Evolutionary conservation across 768 basidiomycete genomes (phyloP).

Genomic region (Tulasnella calospora): DNA sequence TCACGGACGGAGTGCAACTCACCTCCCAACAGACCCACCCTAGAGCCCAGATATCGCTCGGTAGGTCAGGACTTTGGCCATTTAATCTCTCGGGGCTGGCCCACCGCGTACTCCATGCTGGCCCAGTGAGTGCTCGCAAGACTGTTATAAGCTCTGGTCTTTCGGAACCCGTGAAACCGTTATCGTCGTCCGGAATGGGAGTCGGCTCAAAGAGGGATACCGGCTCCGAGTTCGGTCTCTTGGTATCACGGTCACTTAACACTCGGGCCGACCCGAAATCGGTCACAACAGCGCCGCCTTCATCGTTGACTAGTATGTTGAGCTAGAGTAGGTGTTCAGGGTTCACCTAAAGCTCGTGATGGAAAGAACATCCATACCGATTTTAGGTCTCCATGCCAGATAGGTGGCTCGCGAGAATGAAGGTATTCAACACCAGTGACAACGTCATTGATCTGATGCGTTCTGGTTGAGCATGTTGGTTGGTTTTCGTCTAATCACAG

Average conservation of each 20-base stretch:
- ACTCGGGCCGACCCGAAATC: neutral
- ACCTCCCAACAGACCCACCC: neutral
- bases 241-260: neutral
- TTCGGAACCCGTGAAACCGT: neutral
- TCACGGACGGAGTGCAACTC: neutral
- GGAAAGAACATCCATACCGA: neutral
- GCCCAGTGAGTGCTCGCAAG: neutral
- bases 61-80: neutral
- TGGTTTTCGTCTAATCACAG: neutral
- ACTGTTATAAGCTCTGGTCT: neutral
- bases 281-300: neutral
- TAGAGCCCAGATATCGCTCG: neutral
- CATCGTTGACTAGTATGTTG: neutral
- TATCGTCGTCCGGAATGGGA: neutral
- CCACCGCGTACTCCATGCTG: neutral
- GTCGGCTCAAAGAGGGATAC: neutral
- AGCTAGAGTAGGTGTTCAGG: neutral
- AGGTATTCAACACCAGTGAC: neutral
- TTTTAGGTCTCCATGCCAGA: neutral
- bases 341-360: neutral
- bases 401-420: neutral
- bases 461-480: neutral
- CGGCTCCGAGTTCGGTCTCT: neutral
- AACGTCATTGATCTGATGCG: neutral
- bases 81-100: neutral